Evolutionary conservation across 176 grass and related monocot genomes (phyloP), one percentile per base, ranked within the genome.

Genomic region (Metroxylon sagu): DNA sequence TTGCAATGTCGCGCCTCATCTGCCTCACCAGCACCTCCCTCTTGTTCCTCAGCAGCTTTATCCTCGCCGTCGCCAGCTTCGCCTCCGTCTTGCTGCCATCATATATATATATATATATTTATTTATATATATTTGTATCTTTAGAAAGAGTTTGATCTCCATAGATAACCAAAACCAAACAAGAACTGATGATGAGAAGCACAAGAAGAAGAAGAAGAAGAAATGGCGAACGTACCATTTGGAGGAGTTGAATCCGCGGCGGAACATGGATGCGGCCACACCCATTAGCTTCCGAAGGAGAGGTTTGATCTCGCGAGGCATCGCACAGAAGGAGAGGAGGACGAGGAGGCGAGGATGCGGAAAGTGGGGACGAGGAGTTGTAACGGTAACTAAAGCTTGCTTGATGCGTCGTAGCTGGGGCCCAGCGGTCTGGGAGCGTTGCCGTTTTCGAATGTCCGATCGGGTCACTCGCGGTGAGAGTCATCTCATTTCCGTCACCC

Each of bases 71-170:
- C 26, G 79, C 89, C 89, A 89, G 88, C 62, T 83, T 63, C 58
- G 89, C 85, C 82, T 95, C 89, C 66, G 89, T 82, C 74, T 95
- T 95, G 65, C 89, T 95, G 76, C 77, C 18, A 60, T 52, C 29
- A 4, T 23, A 23, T 23, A 23, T 23, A 23, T 23, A 23, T 43
- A 43, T 14, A 43, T 43, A 43, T 35, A n/a, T n/a, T n/a, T n/a
- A n/a, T n/a, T n/a, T n/a, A 35, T 35, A 35, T 35, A 8, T 2
- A 5, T 1, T 35, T 35, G 6, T 35, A 10, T 12, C 35, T 43
- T 43, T 43, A 43, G 35, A 43, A 43, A 14, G 1, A 43, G 10
- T 3, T 43, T 10, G 2, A 12, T 43, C 35, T 59, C 60, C 48
- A 16, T 4, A 14, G 21, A 43, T 12, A 43, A 43, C 35, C 51